These are phyloP conservation scores for Elsinoe arachidis DNA, from an alignment of 2,329 filamentous ascomycete species.

Conservation along the genomic window DNA sequence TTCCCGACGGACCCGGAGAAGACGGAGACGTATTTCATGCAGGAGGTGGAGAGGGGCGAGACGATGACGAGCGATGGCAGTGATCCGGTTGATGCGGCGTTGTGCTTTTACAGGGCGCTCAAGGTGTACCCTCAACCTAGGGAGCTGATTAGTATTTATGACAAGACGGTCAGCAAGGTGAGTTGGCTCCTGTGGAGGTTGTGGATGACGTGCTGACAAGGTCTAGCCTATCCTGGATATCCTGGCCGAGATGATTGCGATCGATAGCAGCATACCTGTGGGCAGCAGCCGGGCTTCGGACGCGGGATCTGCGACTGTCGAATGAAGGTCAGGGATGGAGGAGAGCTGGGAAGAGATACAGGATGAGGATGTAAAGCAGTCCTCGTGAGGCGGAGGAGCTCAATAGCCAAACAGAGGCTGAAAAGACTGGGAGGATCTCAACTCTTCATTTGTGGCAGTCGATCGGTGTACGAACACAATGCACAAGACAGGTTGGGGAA, in stretches of 20 bases:
- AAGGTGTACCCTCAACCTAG: constrained; percentile 95
- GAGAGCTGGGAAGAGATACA: not conserved
- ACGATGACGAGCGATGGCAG: constrained; percentile 67
- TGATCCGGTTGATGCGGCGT: constrained; percentile 69
- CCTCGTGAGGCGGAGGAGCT: not conserved
- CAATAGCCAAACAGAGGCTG: not conserved
- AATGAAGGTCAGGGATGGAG: constrained; percentile 18
- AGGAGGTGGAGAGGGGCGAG: constrained; percentile 86
- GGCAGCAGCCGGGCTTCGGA: constrained; percentile 21
- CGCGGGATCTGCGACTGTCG: constrained; percentile 23
- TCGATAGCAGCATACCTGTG: constrained; percentile 57
- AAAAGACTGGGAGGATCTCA: not conserved
- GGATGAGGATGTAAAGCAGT: not conserved
- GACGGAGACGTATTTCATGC: constrained; percentile 94
- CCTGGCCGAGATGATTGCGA: constrained; percentile 94
- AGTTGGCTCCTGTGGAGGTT: constrained; percentile 19
- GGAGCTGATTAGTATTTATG: constrained; percentile 93
- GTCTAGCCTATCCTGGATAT: constrained; percentile 80
- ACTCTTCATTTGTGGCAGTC: not conserved
- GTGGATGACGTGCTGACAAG: constrained; percentile 14
- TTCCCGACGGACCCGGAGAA: constrained; percentile 87
- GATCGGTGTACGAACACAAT: not conserved
- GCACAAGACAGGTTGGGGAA: not conserved
- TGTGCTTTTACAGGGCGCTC: constrained; percentile 95
- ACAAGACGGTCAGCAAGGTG: constrained; percentile 96